Evolutionary conservation across 257 asterid species (phyloP).

Genomic region (Forsythia suspensa): DNA sequence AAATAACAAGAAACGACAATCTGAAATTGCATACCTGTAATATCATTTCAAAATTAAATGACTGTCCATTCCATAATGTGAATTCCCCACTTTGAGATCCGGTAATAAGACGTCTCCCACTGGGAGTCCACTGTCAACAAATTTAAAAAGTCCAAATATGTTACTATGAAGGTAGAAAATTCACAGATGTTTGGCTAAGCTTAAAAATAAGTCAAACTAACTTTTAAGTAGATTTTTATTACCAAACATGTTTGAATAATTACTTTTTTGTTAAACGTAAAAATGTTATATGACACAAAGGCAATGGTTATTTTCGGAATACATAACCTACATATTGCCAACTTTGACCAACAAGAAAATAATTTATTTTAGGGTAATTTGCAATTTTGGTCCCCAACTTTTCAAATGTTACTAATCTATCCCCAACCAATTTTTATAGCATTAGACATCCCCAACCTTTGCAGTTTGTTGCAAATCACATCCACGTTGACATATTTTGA

Average conservation of each 20-base stretch:
- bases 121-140: conserved; percentile 91
- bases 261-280: not conserved
- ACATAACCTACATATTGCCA: not conserved
- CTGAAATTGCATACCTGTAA: conserved; percentile 63
- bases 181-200: not conserved
- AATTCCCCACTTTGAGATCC: conserved; percentile 99
- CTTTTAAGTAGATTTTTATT: not conserved
- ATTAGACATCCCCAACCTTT: no score
- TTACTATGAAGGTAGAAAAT: conserved; percentile 19
- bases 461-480: no score
- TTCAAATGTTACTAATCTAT: no score
- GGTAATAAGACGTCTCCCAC: conserved; percentile 98
- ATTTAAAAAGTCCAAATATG: conserved; percentile 21
- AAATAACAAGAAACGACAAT: conserved; percentile 19
- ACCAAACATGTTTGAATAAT: not conserved
- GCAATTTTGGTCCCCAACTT: no score
- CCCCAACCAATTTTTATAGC: no score
- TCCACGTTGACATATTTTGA: no score
- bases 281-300: not conserved
- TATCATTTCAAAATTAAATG: conserved; percentile 98
- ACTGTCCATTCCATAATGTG: conserved; percentile 98
- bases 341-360: not conserved
- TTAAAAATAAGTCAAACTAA: not conserved
- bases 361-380: not conserved
- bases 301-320: not conserved